Evolutionary conservation across 495 filamentous ascomycete species (phyloP).

Genomic region (Aspergillus cavernicola): DNA sequence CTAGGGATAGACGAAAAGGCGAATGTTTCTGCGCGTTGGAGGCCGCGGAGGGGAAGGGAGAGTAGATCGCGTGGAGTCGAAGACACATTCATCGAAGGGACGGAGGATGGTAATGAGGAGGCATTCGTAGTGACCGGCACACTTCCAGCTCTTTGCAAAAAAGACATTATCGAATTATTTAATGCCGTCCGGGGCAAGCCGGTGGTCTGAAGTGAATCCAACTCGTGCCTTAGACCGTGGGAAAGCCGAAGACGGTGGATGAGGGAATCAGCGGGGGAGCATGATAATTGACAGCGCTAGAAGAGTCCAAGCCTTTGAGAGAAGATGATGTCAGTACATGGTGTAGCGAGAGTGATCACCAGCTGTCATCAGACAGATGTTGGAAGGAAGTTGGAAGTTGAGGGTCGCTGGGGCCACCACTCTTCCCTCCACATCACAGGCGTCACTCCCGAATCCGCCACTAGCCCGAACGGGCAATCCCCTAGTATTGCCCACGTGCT

Average conservation of each 20-base stretch:
- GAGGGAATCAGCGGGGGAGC: background rate
- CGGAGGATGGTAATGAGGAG: conserved; percentile 5
- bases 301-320: background rate
- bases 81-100: conserved; percentile 25
- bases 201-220: background rate
- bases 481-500: conserved; percentile 3
- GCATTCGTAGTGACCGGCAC: conserved; percentile 5
- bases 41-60: conserved; percentile 33
- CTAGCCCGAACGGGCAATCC: conserved; percentile 9
- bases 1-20: conserved; percentile 37
- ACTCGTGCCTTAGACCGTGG: background rate
- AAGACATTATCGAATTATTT: conserved; percentile 14
- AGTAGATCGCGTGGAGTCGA: conserved; percentile 34
- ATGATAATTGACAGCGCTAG: background rate
- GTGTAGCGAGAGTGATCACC: background rate
- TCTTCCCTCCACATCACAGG: conserved; percentile 2
- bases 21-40: conserved; percentile 36
- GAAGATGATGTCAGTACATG: background rate
- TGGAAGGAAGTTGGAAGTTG: background rate
- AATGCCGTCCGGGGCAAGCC: background rate
- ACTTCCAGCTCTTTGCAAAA: conserved; percentile 5
- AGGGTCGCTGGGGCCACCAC: background rate
- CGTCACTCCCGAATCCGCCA: conserved; percentile 5
- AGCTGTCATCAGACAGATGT: background rate
- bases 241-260: background rate